A percentile compares a stretch with the other conserved stretches of the same genome.
phyloP scores from a whole-genome alignment of 2,329 filamentous ascomycete genomes.

The Fusarium camptoceras region DNA sequence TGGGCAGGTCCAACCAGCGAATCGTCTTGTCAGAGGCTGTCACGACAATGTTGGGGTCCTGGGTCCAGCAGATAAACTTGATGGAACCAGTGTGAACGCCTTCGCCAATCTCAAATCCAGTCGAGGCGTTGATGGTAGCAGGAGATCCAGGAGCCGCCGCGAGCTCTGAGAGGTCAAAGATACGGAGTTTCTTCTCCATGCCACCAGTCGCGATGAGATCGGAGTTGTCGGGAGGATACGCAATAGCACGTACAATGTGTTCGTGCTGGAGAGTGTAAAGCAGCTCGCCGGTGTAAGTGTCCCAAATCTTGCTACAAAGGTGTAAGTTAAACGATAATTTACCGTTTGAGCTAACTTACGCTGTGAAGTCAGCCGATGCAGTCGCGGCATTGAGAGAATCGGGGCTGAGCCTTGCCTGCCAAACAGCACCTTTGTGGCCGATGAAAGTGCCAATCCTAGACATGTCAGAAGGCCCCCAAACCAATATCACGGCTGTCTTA shows the following conservation, averaged over 20 bases:
- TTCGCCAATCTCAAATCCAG: constrained; percentile 86
- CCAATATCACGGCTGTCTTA: constrained; percentile 53
- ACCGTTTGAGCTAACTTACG: constrained; percentile 64
- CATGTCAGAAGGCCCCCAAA: constrained; percentile 31
- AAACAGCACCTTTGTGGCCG: constrained; percentile 97
- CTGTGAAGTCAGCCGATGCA: constrained; percentile 94
- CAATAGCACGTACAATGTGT: constrained; percentile 94
- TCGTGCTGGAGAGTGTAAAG: constrained; percentile 89
- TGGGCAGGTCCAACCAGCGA: constrained; percentile 92
- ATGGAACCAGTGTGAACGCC: constrained; percentile 88
- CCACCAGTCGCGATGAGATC: constrained; percentile 94
- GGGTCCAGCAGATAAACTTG: constrained; percentile 96
- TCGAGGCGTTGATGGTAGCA: constrained; percentile 67
- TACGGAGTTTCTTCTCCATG: constrained; percentile 94
- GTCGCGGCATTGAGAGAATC: constrained; percentile 91
- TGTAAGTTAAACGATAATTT: constrained; percentile 44
- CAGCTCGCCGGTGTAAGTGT: constrained; percentile 92
- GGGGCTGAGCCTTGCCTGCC: constrained; percentile 91
- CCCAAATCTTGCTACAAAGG: constrained; percentile 87
- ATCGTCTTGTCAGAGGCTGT: constrained; percentile 93
- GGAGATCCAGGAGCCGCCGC: constrained; percentile 56
- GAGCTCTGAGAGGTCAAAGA: constrained; percentile 84
- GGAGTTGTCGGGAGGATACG: constrained; percentile 84
- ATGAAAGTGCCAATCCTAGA: constrained; percentile 95
- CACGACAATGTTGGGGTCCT: constrained; percentile 86